These are phyloP conservation scores for Tetrahymena borealis DNA, from an alignment of 73 alveolate species.

Conservation along the genomic window DNA sequence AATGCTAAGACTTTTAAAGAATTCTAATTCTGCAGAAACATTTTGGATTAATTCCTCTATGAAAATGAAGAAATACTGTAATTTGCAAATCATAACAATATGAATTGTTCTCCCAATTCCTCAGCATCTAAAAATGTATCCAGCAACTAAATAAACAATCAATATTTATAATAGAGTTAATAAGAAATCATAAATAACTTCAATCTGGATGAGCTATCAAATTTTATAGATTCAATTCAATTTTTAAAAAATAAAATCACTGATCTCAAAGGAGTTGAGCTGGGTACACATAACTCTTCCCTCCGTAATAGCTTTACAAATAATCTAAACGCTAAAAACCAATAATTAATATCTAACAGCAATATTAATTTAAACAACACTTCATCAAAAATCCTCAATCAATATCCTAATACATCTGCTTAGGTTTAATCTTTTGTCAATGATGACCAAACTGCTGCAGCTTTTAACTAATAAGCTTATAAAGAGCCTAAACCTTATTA, in stretches of 20 bases:
- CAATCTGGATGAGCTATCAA: background rate
- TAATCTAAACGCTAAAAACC: background rate
- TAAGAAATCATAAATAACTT: background rate
- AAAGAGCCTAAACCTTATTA: background rate
- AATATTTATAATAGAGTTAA: background rate
- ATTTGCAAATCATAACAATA: background rate
- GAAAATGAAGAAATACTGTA: background rate
- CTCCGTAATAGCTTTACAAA: background rate
- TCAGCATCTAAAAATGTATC: background rate
- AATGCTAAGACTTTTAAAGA: background rate
- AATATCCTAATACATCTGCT: background rate
- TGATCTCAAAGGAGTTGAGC: background rate
- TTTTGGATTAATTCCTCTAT: background rate
- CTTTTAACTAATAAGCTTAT: background rate
- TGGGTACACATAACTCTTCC: background rate
- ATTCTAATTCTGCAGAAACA: background rate
- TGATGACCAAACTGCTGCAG: background rate
- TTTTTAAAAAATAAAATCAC: background rate
- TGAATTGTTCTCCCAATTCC: background rate
- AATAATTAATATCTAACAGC: background rate
- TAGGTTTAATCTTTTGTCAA: background rate
- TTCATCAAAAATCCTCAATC: background rate
- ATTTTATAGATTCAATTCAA: background rate
- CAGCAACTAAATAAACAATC: background rate
- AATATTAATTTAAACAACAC: background rate